Conservation (phyloP, 1,284 basidiomycete species). For the Mycosarcoma maydis region DNA sequence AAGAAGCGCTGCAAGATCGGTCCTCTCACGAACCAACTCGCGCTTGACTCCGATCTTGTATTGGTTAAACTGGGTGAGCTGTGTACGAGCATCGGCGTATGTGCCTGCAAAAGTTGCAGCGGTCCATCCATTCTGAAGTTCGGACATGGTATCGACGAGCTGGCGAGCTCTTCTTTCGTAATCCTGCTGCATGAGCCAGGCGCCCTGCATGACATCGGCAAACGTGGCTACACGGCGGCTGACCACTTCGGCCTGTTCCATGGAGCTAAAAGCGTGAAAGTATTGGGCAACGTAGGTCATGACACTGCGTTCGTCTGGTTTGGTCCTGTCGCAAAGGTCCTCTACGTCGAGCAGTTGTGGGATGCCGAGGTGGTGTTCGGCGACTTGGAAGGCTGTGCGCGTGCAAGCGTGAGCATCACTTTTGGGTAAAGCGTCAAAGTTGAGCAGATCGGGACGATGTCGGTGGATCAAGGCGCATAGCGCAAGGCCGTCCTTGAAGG, state of each 20-base stretch:
- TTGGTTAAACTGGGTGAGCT: constrained; percentile 77
- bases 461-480: constrained; percentile 95
- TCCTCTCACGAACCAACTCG: constrained; percentile 86
- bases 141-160: constrained; percentile 53
- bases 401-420: constrained; percentile 70
- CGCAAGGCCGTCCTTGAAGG: constrained; percentile 93
- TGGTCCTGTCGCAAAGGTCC: constrained; percentile 87
- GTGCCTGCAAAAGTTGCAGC: constrained; percentile 53
- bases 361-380: constrained; percentile 37
- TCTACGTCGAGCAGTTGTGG: constrained; percentile 95
- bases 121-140: constrained; percentile 42
- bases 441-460: constrained; percentile 91
- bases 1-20: constrained; percentile 86
- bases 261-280: constrained; percentile 97
- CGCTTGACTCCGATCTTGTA: constrained; percentile 90
- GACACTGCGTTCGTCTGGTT: constrained; percentile 92
- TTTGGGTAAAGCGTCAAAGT: constrained; percentile 80
- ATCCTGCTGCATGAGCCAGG: constrained; percentile 80
- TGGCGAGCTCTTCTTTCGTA: constrained; percentile 84
- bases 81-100: constrained; percentile 82
- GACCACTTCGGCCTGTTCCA: constrained; percentile 95
- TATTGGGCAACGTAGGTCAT: constrained; percentile 96
- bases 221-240: constrained; percentile 94
- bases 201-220: constrained; percentile 85
- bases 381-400: constrained; percentile 30